These are phyloP conservation scores for Phytophthora sp. DNA, from an alignment of 352 stramenopile species.

Conservation along the genomic window DNA sequence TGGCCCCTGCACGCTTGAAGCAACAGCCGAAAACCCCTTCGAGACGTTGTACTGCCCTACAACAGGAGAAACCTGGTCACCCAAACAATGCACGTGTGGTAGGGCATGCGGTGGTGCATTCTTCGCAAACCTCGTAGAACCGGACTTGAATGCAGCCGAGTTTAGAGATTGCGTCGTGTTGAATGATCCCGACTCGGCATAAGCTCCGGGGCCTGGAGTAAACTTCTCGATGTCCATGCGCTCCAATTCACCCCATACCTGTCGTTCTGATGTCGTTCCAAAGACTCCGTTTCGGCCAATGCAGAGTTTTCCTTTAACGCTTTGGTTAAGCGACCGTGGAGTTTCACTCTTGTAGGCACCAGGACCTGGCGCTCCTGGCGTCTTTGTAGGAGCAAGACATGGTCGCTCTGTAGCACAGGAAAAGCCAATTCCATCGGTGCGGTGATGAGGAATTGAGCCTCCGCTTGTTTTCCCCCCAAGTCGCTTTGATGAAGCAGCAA, in stretches of 20 bases:
- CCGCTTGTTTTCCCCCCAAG: conserved; percentile 25
- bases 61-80: conserved; percentile 42
- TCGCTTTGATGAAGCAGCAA: conserved; percentile 8
- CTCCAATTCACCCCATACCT: conserved; percentile 69
- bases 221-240: conserved; percentile 51
- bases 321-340: conserved; percentile 59
- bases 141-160: conserved; percentile 67
- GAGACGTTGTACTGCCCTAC: conserved; percentile 66
- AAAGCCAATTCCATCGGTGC: conserved; percentile 66
- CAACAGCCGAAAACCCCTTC: conserved; percentile 27
- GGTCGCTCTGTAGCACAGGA: conserved; percentile 67
- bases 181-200: conserved; percentile 44
- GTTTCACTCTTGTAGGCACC: conserved; percentile 71
- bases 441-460: conserved; percentile 28
- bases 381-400: conserved; percentile 56
- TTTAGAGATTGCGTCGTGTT: conserved; percentile 45
- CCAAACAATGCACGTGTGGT: conserved; percentile 63
- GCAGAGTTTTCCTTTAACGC: conserved; percentile 51
- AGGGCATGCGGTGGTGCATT: conserved; percentile 45
- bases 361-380: conserved; percentile 46
- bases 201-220: conserved; percentile 66
- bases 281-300: conserved; percentile 77
- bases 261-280: conserved; percentile 75
- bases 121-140: conserved; percentile 56
- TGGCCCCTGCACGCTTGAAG: neutral